phyloP scores from a whole-genome alignment of 2,329 filamentous ascomycete genomes.

The Neopestalotiopsis rosae region DNA sequence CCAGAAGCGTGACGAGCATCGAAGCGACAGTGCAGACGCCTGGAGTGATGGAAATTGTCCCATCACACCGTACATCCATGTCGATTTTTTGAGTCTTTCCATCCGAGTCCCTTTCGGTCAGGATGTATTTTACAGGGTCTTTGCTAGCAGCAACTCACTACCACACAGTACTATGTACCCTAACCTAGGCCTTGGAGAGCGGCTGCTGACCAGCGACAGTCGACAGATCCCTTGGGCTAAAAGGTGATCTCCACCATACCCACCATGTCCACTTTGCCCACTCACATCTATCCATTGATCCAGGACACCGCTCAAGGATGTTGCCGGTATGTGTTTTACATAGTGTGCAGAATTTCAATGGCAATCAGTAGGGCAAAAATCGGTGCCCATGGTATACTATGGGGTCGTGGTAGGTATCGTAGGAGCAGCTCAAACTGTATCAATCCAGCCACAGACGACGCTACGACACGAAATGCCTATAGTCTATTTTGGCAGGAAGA shows the following conservation, averaged over 20 bases:
- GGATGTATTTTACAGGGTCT: neutral
- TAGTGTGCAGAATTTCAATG: neutral
- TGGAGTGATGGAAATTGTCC: slow-evolving; percentile 4
- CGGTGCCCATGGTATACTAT: neutral
- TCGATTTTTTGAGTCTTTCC: neutral
- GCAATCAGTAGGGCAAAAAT: neutral
- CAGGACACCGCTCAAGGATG: neutral
- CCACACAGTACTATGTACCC: neutral
- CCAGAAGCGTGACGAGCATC: slow-evolving; percentile 1
- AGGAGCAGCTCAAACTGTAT: neutral
- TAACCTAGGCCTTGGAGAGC: no score
- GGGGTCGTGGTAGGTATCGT: no score
- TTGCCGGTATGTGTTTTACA: neutral
- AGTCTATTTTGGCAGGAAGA: no score
- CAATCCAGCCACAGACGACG: no score
- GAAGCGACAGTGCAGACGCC: neutral
- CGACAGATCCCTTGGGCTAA: neutral
- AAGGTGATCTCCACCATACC: slow-evolving; percentile 6
- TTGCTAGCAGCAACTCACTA: neutral
- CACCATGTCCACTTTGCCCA: slow-evolving; percentile 10
- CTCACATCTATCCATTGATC: neutral
- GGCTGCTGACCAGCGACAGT: no score
- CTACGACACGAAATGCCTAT: no score
- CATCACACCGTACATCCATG: neutral
- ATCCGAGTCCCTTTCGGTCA: neutral